These are phyloP conservation scores for Pichia nanzhaoensis DNA, from an alignment of 805 yeast species.

Conservation along the genomic window DNA sequence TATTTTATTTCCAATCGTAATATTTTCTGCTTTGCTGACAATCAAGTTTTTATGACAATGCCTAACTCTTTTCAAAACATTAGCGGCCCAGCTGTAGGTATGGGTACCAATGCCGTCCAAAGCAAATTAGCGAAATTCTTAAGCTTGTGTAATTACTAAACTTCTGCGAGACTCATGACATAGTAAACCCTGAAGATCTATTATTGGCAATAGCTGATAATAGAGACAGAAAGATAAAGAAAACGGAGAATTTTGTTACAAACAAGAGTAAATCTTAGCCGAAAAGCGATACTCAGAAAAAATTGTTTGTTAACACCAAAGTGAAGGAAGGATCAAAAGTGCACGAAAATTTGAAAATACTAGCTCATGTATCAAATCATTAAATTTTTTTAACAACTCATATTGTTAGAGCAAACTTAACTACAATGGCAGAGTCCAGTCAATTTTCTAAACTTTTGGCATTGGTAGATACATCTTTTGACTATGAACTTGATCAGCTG, in stretches of 20 bases:
- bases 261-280: too few relatives aligned
- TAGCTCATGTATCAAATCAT: slow-evolving; percentile 27
- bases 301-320: too few relatives aligned
- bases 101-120: too few relatives aligned
- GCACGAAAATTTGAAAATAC: slow-evolving; percentile 37
- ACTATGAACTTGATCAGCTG: slow-evolving; percentile 41
- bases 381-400: slow-evolving; percentile 24
- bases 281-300: too few relatives aligned
- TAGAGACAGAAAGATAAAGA: too few relatives aligned
- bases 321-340: slow-evolving; percentile 27
- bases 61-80: slow-evolving; percentile 6
- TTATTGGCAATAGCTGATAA: too few relatives aligned
- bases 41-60: background rate
- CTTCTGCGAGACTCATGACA: too few relatives aligned
- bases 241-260: too few relatives aligned
- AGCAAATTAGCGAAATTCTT: too few relatives aligned
- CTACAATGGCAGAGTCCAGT: slow-evolving; percentile 23
- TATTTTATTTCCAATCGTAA: background rate
- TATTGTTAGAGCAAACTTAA: slow-evolving; percentile 20
- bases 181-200: too few relatives aligned
- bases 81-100: background rate
- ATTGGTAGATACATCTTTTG: slow-evolving; percentile 44
- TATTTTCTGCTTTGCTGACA: slow-evolving; percentile 7
- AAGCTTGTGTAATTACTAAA: too few relatives aligned
- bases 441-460: slow-evolving; percentile 19